Evolutionary conservation across 2,329 filamentous ascomycete genomes (phyloP).

Genomic region (Cladosporium sp.): DNA sequence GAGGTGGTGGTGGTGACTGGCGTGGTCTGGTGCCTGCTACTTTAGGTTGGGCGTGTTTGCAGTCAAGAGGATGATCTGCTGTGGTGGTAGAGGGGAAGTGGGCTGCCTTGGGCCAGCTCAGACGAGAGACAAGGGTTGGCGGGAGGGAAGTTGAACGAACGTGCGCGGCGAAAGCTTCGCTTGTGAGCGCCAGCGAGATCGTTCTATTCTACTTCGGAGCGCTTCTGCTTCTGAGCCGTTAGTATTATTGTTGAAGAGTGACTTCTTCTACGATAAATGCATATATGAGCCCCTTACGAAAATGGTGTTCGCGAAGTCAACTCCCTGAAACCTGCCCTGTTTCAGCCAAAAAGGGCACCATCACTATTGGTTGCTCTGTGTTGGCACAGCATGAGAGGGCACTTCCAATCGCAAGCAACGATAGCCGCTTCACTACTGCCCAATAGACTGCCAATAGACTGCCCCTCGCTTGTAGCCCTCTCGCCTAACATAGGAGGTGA

Average conservation of each 20-base stretch:
- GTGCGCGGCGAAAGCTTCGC: not conserved
- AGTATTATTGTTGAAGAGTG: not conserved
- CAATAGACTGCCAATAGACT: not conserved
- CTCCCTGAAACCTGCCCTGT: conserved; percentile 4
- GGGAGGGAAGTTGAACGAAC: not conserved
- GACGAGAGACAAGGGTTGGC: not conserved
- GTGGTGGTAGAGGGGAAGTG: conserved; percentile 2
- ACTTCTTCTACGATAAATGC: not conserved
- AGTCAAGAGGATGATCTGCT: not conserved
- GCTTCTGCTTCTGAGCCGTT: not conserved
- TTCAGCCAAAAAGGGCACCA: not conserved
- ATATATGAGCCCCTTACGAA: not conserved
- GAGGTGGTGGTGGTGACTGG: not conserved
- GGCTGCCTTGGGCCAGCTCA: not conserved
- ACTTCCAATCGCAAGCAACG: not conserved
- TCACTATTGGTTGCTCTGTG: conserved; percentile 9
- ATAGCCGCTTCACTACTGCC: conserved; percentile 4
- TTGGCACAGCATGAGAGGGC: not conserved
- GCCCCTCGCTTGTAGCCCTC: not conserved
- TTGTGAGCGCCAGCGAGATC: not conserved
- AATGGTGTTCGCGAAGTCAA: not conserved
- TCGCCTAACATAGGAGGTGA: not conserved
- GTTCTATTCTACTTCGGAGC: not conserved
- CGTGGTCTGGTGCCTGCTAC: not conserved
- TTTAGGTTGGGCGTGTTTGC: not conserved